Evolutionary conservation across 495 filamentous ascomycete genomes (phyloP).

Genomic region (Tuber brumale): DNA sequence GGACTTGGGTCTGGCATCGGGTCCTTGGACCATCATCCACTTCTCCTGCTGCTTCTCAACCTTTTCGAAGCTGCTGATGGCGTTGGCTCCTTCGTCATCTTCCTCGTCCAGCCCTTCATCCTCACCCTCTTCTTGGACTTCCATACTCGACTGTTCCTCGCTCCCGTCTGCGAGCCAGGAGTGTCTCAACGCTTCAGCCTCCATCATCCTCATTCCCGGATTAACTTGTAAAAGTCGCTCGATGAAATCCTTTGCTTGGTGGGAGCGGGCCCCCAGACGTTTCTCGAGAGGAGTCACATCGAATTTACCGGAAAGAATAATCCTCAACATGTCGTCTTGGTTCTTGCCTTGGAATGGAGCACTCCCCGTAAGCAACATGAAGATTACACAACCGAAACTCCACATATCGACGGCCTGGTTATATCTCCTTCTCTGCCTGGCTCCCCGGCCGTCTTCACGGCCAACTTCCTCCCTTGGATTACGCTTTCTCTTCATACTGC

Average conservation of each 20-base stretch:
- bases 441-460: slow-evolving; percentile 50
- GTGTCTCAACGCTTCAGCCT: slow-evolving; percentile 36
- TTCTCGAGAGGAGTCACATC: slow-evolving; percentile 21
- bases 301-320: slow-evolving; percentile 28
- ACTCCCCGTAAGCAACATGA: slow-evolving; percentile 63
- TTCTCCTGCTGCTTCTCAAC: slow-evolving; percentile 1
- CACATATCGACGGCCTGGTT: slow-evolving; percentile 87
- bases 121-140: slow-evolving; percentile 21
- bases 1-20: not conserved
- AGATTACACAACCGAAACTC: slow-evolving; percentile 88
- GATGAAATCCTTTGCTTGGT: slow-evolving; percentile 35
- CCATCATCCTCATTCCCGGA: slow-evolving; percentile 36
- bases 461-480: slow-evolving; percentile 32
- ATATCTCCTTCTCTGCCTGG: slow-evolving; percentile 54
- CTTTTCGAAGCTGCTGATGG: slow-evolving; percentile 5
- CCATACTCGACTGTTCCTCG: slow-evolving; percentile 25
- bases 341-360: slow-evolving; percentile 69
- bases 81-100: slow-evolving; percentile 11
- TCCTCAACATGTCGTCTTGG: slow-evolving; percentile 35
- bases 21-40: slow-evolving; percentile 4
- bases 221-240: slow-evolving; percentile 31
- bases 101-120: slow-evolving; percentile 1
- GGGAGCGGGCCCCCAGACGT: slow-evolving; percentile 20
- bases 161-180: slow-evolving; percentile 25
- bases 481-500: slow-evolving; percentile 34